These are phyloP conservation scores for Rhinocladiella similis DNA, from an alignment of 2,329 filamentous ascomycete species.

Conservation along the genomic window DNA sequence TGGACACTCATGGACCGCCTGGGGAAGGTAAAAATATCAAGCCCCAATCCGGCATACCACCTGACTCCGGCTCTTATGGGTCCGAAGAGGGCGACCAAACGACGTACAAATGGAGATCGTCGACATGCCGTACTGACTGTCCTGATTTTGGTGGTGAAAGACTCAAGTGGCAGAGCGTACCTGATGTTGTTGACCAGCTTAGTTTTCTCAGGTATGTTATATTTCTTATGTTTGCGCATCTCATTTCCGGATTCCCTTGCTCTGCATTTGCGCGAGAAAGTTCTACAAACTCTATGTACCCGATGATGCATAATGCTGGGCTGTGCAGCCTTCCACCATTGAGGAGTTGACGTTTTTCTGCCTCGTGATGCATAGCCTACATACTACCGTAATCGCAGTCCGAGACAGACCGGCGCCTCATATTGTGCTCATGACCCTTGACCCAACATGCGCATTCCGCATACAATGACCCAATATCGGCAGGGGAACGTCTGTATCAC, in stretches of 20 bases:
- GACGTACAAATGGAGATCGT: slow-evolving; percentile 59
- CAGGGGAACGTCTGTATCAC: too few species aligned
- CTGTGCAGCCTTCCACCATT: too few species aligned
- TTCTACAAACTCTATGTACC: background rate
- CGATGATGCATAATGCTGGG: background rate
- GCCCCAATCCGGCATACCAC: slow-evolving; percentile 42
- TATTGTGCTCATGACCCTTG: too few species aligned
- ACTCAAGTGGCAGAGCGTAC: slow-evolving; percentile 58
- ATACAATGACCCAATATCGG: too few species aligned
- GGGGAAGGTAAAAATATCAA: slow-evolving; percentile 51
- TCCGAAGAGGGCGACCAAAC: slow-evolving; percentile 45
- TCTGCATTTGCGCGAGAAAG: background rate
- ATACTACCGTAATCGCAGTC: too few species aligned
- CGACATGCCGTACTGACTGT: slow-evolving; percentile 57
- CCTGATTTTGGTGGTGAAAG: slow-evolving; percentile 64
- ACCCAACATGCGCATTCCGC: too few species aligned
- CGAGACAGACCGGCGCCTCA: too few species aligned
- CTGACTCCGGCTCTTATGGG: slow-evolving; percentile 42
- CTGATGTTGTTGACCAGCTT: slow-evolving; percentile 65
- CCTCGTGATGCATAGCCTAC: too few species aligned
- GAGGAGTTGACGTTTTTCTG: too few species aligned
- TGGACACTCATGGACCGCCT: slow-evolving; percentile 59
- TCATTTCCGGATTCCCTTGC: background rate
- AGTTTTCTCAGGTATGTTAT: slow-evolving; percentile 67
- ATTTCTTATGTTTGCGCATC: background rate